A percentile compares a stretch with the other conserved stretches of the same genome.
Evolutionary conservation across 2,329 filamentous ascomycete genomes (phyloP).

Genomic region (Aureobasidium leucospermi): DNA sequence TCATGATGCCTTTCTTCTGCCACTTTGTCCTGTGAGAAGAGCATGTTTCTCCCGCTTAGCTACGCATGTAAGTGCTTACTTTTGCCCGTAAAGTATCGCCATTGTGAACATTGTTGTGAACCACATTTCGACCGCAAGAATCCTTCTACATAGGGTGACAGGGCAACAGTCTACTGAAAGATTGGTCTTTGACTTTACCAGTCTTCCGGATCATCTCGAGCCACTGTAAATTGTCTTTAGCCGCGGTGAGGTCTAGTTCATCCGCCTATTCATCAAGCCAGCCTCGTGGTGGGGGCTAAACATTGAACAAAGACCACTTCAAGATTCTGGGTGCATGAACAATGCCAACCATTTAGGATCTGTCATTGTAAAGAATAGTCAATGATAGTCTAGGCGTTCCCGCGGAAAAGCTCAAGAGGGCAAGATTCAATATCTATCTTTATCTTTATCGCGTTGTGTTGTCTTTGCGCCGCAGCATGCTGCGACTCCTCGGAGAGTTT

Average conservation of each 20-base stretch:
- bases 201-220: background rate
- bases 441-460: too few species aligned
- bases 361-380: background rate
- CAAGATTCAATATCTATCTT: too few species aligned
- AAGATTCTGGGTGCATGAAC: background rate
- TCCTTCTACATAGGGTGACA: background rate
- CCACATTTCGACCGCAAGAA: background rate
- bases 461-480: too few species aligned
- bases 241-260: background rate
- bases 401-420: background rate
- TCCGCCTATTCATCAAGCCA: background rate
- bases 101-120: background rate
- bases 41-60: background rate
- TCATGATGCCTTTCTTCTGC: background rate
- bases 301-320: background rate
- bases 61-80: background rate
- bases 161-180: background rate
- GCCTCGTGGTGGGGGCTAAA: background rate
- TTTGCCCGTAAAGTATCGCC: background rate
- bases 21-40: background rate
- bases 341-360: too few species aligned
- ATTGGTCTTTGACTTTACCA: background rate
- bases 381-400: background rate
- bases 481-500: too few species aligned
- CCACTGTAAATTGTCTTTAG: background rate